Base-by-base conservation (phyloP, 345 rosid genomes). In the Alliaria petiolata region DNA sequence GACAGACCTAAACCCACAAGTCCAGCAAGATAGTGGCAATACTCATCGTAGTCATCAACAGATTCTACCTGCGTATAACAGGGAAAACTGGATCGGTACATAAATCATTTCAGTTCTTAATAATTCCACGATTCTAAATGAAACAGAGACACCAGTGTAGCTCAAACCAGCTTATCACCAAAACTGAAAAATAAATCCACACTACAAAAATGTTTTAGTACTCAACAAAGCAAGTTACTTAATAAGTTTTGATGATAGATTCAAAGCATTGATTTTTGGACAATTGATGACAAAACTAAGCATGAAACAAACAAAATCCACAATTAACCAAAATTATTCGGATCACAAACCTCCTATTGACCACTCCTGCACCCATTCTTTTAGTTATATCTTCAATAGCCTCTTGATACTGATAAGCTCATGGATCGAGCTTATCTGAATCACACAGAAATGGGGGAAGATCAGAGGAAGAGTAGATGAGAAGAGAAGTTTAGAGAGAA, bases 1-100 rank as follows among this genome's bases (percentile, higher is more conserved):
- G 98, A 95, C 70, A 95, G 80, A 65, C 99, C 99, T 72, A 92
- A 71, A 60, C 99, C 99, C 47, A 95, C 99, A 54, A 95, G 96
- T 71, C 99, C 98, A 20, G 98, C 98, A 52, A 86, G 98, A 76
- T 95, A 92, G 79, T 95, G 90, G 81, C 99, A 95, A 75, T 95
- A 95, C 76, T 95, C 99, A 76, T 95, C 89, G 58, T 92, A 92
- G 79, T 95, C 97, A 50, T 83, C 91, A 40, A 90, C 45, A 9
- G 97, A 88, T 85, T 88, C 98, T 45, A 92, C 98, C 99, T 95
- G 85, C 72, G 19, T 43, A 74, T 12, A 51, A 14, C 50, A 69
- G 19, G 25, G 42, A 47, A 56, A 22, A 69, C 65, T 62, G 19
- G 62, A 64, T 76, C 30, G 33, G 62, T 62, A 55, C 25, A 56